A percentile compares a stretch with the other conserved stretches of the same genome.
phyloP scores from a whole-genome alignment of 2,329 filamentous ascomycete species.

The Microdochium trichocladiopsis region DNA sequence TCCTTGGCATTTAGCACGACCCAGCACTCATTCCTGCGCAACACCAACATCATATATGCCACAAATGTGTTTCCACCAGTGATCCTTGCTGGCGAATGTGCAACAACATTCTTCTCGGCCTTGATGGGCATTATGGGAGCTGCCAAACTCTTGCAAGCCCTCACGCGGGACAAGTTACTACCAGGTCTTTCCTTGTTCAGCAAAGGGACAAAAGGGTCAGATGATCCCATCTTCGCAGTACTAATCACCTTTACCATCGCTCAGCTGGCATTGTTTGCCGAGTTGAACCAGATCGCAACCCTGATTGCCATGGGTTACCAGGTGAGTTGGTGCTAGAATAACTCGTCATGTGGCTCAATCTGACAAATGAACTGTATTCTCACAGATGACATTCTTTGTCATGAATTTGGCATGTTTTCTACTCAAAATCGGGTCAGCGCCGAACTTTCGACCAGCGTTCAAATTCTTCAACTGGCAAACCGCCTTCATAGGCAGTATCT shows the following conservation, averaged over 20 bases:
- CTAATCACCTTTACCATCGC: constrained; percentile 68
- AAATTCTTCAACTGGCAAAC: constrained; percentile 87
- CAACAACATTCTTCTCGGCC: constrained; percentile 77
- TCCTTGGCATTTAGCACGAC: constrained; percentile 73
- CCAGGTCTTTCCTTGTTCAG: constrained; percentile 70
- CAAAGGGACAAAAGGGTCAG: constrained; percentile 61
- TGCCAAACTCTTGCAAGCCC: constrained; percentile 76
- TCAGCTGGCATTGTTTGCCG: constrained; percentile 72
- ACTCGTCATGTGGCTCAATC: neutral
- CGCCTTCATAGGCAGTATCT: constrained; percentile 65
- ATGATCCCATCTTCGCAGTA: constrained; percentile 73
- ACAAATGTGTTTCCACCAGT: constrained; percentile 69
- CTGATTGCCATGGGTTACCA: constrained; percentile 88
- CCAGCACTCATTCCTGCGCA: constrained; percentile 63
- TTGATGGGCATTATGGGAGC: constrained; percentile 83
- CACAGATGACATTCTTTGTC: constrained; percentile 77
- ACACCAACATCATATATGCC: constrained; percentile 74
- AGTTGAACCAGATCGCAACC: constrained; percentile 83
- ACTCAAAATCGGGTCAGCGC: constrained; percentile 78
- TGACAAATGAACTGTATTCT: constrained; percentile 4
- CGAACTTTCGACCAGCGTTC: constrained; percentile 83
- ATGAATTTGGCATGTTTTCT: constrained; percentile 85
- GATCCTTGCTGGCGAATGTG: constrained; percentile 75
- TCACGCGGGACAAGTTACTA: constrained; percentile 71
- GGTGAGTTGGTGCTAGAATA: too few relatives aligned